Base-by-base conservation (phyloP, 371 early-diverging fungal genomes). In the Rhizopus arrhizus region DNA sequence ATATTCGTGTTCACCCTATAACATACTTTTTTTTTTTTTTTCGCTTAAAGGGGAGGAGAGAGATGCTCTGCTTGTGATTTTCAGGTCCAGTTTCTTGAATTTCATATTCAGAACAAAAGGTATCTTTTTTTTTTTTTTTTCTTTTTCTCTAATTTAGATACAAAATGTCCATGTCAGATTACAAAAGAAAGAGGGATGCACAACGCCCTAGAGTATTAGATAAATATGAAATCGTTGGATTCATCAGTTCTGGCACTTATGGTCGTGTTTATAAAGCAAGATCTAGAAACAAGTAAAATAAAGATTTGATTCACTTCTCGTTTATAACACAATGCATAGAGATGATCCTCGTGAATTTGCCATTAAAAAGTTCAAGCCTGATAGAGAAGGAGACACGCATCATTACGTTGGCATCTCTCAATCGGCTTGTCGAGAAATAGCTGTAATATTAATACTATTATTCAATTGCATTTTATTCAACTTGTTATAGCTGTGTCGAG, bases 321-420 rank as follows among this genome's bases (percentile, higher is more conserved):
- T 22, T 22, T 22, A 22, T 22, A 22, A 22, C 22, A 22, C 2
- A 22, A 22, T 22, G 22, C 22, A 22, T 22, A 87, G 88, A 62
- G 78, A 81, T 40, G 85, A 84, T 52, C 74, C 63, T 9, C 78
- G 80, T 31, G 84, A 88, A 61, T 91, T 85, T 68, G 95, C 93
- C 11, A 95, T 96, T 53, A 96, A 96, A 68, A 92, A 93, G 80
- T 96, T 96, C 72, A 96, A 95, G 67, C 94, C 95, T 13, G 97
- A 96, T 62, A 88, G 92, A 61, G 97, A 95, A 66, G 95, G 94
- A 36, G 93, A 94, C 63, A 78, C 79, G 0, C 83, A 89, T 47
- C 84, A 87, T 15, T 83, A 86, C 42, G 86, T 85, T 7, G 97
- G 95, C 31, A 92, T 96, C 48, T 95, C 95, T 4, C 97, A 96